These are phyloP conservation scores for Vaucheria bursata DNA, from an alignment of 352 stramenopile genomes.

Conservation along the genomic window DNA sequence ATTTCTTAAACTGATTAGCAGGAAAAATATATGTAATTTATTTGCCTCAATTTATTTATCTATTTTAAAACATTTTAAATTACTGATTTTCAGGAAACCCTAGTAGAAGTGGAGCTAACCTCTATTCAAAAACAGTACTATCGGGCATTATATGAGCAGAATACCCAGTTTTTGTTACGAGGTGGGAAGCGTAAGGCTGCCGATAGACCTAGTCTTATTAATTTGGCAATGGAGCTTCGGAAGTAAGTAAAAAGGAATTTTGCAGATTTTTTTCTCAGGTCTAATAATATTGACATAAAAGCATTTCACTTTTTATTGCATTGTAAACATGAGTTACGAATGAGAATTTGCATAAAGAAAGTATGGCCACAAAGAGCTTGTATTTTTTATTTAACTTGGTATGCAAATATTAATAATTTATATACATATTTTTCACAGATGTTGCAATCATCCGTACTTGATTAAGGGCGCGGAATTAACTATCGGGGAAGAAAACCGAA, in stretches of 20 bases:
- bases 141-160: slow-evolving; percentile 97
- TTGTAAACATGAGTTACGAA: no score
- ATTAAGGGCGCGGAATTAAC: slow-evolving; percentile 54
- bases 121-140: slow-evolving; percentile 99
- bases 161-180: slow-evolving; percentile 87
- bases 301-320: no score
- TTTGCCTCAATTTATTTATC: no score
- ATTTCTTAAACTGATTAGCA: no score
- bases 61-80: no score
- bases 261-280: no score
- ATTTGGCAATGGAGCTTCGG: slow-evolving; percentile 96
- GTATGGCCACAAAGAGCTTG: no score
- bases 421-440: slow-evolving; percentile 49
- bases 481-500: neutral
- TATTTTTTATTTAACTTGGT: no score
- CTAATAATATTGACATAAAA: no score
- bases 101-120: slow-evolving; percentile 89
- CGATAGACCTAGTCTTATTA: slow-evolving; percentile 86
- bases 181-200: slow-evolving; percentile 54
- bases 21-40: no score
- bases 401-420: neutral
- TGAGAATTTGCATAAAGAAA: no score
- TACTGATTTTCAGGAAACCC: slow-evolving; percentile 90
- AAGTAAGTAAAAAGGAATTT: no score
- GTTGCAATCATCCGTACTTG: slow-evolving; percentile 99